phyloP scores from a whole-genome alignment of 352 stramenopile genomes.

The Thalassiosira livingstoniorum region DNA sequence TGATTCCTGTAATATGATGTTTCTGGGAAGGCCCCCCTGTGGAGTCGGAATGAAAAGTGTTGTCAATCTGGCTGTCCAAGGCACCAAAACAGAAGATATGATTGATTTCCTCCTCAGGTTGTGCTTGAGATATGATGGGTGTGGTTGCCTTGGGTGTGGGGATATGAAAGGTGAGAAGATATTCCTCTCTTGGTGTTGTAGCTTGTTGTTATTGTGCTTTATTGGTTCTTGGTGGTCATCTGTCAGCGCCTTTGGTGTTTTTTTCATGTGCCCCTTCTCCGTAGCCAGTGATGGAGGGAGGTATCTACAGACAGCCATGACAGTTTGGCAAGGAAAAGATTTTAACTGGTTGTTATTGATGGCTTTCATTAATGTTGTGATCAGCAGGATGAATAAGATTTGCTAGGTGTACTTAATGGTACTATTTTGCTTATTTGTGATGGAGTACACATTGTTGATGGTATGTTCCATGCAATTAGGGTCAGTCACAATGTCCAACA shows the following conservation, averaged over 20 bases:
- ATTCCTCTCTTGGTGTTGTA: background rate
- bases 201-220: too few relatives aligned
- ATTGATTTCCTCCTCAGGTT: too few relatives aligned
- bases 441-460: background rate
- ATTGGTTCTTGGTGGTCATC: too few relatives aligned
- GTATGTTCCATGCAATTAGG: background rate
- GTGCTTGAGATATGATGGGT: too few relatives aligned
- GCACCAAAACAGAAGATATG: conserved; percentile 33
- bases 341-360: conserved; percentile 9
- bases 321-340: background rate
- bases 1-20: conserved; percentile 5
- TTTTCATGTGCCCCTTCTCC: conserved; percentile 15
- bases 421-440: conserved; percentile 17
- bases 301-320: background rate
- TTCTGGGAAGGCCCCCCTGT: conserved; percentile 3
- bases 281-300: background rate
- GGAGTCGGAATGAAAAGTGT: conserved; percentile 18
- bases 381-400: conserved; percentile 4
- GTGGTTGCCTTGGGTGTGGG: too few relatives aligned
- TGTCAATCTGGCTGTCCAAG: conserved; percentile 15
- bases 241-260: background rate
- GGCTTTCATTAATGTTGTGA: conserved; percentile 8
- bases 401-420: conserved; percentile 13
- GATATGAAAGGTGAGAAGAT: too few relatives aligned
- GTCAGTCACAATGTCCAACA: background rate